Base-by-base conservation (phyloP, 306 rosid genomes). In the Rosa lucieae region DNA sequence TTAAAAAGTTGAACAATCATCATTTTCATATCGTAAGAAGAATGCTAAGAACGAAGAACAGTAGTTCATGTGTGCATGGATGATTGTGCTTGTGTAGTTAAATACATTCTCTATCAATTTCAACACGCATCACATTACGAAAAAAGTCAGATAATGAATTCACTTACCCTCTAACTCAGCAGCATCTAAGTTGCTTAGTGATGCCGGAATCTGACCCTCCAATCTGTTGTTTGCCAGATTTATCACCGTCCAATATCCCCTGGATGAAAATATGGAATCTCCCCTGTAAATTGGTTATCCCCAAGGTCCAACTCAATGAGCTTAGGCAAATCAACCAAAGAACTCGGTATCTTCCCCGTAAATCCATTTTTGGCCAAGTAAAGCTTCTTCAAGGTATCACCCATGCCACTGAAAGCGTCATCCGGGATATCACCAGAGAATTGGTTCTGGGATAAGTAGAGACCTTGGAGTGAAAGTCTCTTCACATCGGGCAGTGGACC, bases 401-500 rank as follows among this genome's bases (percentile, higher is more conserved):
- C 73, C 90, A 93, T 86, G 4, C 91, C 94, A 2, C 75, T 80
- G 79, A 95, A 95, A 52, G 86, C 89, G 52, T 87, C 88, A 6
- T 80, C 89, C 0, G 53, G 48, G 39, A 95, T 88, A 26, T 81
- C 86, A 20, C 96, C 97, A 6, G 90, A 84, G 72, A 95, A 89
- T 0, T 81, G 72, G 72, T 93, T 95, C 8, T 74, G 4, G 9
- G 89, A 85, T 68, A 95, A 74, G 81, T 80, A 91, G 88, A 95
- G 21, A 6, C 81, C 85, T 76, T 44, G 82, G 8, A 91, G 75
- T 5, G 55, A 58, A 75, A 91, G 62, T 67, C 53, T 81, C 39
- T 85, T 89, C 76, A 95, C 89, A 2, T 10, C 51, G 1, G 98
- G 98, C 81, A 95, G 40, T 47, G 85, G 75, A 76, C 97, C 98